Evolutionary conservation across 1,284 basidiomycete species (phyloP), one percentile per base, ranked within the genome.

Genomic region (Athelia sp.): DNA sequence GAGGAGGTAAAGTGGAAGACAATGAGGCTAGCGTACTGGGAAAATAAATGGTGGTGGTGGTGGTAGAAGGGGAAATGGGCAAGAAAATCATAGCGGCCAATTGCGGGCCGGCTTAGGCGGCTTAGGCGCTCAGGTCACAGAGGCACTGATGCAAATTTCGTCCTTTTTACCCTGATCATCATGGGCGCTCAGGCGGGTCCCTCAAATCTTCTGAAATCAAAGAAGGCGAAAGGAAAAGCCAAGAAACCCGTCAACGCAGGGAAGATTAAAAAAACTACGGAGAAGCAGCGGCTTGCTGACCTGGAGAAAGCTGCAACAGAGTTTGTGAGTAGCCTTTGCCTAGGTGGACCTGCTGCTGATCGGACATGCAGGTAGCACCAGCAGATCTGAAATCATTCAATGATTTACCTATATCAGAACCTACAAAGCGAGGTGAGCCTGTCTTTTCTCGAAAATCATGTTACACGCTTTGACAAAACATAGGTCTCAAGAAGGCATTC

Each of bases 401-500:
- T 15, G 81, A 85, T 58, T 72, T 90, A 22, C 87, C 88, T 4
- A 76, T 90, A 51, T 90, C 87, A 0, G 73, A 79, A 23, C 61
- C 67, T 21, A 87, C 87, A 8, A 87, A 86, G 62, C 76, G 76
- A 67, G 87, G 86, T 82, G 48, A 34, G 72, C 58, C n/a, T 22
- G 18, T 48, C 29, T 32, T 3, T 26, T 22, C 19, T 43, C n/a
- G 43, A 13, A 22, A 42, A 17, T 47, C 13, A 50, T 8, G 40
- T 38, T 31, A 42, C 24, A 11, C 43, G 22, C 19, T 36, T 26
- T 17, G 21, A 44, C 2, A 32, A 32, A 53, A 19, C 42, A 29
- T 54, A 88, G 91, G 93, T 15, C 73, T 97, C 38, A 91, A 90
- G 69, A 88, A 90, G 54, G 81, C 85, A 1, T 92, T 85, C 62